Base-by-base conservation (phyloP, 331 rosid species). In the Malus hybrid region DNA sequence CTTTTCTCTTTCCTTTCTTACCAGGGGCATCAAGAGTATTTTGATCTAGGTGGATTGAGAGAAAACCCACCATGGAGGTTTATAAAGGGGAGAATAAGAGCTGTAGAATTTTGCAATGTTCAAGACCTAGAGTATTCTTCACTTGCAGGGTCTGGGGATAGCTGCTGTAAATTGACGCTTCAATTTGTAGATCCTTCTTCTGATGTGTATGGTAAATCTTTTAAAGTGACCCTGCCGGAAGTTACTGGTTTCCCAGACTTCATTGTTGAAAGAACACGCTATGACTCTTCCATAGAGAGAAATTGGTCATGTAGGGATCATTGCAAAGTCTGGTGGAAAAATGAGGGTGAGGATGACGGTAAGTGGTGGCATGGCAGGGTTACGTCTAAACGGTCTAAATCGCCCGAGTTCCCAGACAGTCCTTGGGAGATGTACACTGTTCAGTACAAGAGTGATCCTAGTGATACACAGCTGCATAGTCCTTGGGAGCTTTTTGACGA, bases 311-410 rank as follows among this genome's bases (percentile, higher is more conserved):
- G 76, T 79, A 88, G 99, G 87, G 97, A 95, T 82, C 93, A 89
- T 74, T 92, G 97, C 91, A 86, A 81, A 86, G 99, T 95, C 79
- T 95, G 99, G 99, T 95, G 99, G 99, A 92, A 84, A 87, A 85
- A 87, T 81, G 99, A 90, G 24, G 90, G 85, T 62, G 91, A 85
- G 48, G 86, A 84, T 67, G 89, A 86, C 73, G 99, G 99, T 61
- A 85, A 86, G 81, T 95, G 97, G 97, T 95, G 99, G 99, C 90
- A 85, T 32, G 97, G 97, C 39, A 93, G 99, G 75, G 83, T 95
- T 71, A 70, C 79, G 52, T 66, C 67, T 18, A 93, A 73, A 4
- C 82, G 84, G 85, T 78, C 93, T 76, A 95, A 95, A 82, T 87
- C 92, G 76, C 42, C 80, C 3, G 97, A 90, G 52, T 95, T 88